Conservation (phyloP, 768 basidiomycete species). For the Kwoniella botswanensis region DNA sequence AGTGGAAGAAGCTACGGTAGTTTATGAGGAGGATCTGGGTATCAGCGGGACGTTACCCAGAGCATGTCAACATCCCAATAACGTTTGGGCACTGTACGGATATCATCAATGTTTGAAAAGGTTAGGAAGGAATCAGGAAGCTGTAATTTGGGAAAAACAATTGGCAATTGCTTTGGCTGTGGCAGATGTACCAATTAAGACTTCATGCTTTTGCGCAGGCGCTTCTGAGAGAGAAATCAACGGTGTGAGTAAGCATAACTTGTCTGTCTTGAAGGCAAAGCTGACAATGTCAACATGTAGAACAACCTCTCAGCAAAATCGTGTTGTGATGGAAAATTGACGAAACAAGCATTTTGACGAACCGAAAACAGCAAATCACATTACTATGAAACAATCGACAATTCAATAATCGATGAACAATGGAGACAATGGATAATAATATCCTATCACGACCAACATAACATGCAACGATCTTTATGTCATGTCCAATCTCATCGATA, state of each 20-base stretch:
- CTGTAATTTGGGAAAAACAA: conserved; percentile 29
- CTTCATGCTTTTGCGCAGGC: conserved; percentile 39
- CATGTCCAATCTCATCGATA: not conserved
- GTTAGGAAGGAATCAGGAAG: conserved; percentile 36
- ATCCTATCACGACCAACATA: not conserved
- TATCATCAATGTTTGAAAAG: conserved; percentile 47
- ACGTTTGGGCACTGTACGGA: conserved; percentile 51
- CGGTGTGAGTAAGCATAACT: not conserved
- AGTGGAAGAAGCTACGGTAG: conserved; percentile 35
- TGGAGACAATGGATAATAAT: too few species aligned
- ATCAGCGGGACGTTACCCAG: conserved; percentile 35
- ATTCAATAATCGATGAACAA: too few species aligned
- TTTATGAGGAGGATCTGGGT: conserved; percentile 47
- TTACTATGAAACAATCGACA: too few species aligned
- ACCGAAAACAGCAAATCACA: too few species aligned
- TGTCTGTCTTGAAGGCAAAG: not conserved
- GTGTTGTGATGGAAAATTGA: conserved; percentile 1
- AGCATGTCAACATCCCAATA: conserved; percentile 48
- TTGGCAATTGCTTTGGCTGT: conserved; percentile 37
- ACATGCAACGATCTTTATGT: not conserved
- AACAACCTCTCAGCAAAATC: not conserved
- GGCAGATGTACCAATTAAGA: conserved; percentile 40
- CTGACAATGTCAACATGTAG: not conserved
- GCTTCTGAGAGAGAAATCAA: not conserved
- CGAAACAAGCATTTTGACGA: not conserved